Evolutionary conservation across 2,329 filamentous ascomycete species (phyloP).

Genomic region (Lomentospora prolificans): DNA sequence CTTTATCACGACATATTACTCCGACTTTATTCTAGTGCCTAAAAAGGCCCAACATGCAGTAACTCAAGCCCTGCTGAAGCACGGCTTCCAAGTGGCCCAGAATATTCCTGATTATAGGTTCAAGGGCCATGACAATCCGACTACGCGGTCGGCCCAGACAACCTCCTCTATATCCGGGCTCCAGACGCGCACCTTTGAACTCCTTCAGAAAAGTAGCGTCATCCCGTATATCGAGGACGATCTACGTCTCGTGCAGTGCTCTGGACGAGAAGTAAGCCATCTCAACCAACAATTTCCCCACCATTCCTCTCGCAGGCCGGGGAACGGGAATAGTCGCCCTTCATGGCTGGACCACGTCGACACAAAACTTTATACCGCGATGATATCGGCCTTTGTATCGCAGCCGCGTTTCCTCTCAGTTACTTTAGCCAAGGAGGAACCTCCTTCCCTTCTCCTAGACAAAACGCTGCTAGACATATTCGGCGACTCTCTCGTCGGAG

Average conservation of each 20-base stretch:
- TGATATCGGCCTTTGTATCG: slow-evolving; percentile 49
- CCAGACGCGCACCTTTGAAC: slow-evolving; percentile 70
- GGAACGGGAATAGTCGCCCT: slow-evolving; percentile 16
- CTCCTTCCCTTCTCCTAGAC: slow-evolving; percentile 65
- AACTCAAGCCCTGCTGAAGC: slow-evolving; percentile 62
- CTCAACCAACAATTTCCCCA: slow-evolving; percentile 27
- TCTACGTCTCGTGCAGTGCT: slow-evolving; percentile 73
- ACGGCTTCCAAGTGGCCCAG: slow-evolving; percentile 77
- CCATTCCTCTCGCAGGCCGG: slow-evolving; percentile 13
- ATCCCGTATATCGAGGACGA: slow-evolving; percentile 58
- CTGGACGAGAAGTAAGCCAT: slow-evolving; percentile 46
- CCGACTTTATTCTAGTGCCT: slow-evolving; percentile 90
- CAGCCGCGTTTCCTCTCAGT: slow-evolving; percentile 64
- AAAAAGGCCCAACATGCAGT: slow-evolving; percentile 64
- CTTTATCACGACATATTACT: slow-evolving; percentile 98
- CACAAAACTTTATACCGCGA: slow-evolving; percentile 51
- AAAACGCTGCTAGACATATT: slow-evolving; percentile 55
- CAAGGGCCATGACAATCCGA: slow-evolving; percentile 48
- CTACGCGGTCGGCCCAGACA: slow-evolving; percentile 54
- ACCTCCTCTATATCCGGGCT: slow-evolving; percentile 72
- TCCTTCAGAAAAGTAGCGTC: slow-evolving; percentile 71
- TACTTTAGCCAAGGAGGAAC: slow-evolving; percentile 63
- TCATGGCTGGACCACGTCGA: slow-evolving; percentile 53
- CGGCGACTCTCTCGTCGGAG: slow-evolving; percentile 65
- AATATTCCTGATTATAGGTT: slow-evolving; percentile 37